phyloP scores from a whole-genome alignment of 2,329 filamentous ascomycete genomes.

The Hymenoscyphus occultus region DNA sequence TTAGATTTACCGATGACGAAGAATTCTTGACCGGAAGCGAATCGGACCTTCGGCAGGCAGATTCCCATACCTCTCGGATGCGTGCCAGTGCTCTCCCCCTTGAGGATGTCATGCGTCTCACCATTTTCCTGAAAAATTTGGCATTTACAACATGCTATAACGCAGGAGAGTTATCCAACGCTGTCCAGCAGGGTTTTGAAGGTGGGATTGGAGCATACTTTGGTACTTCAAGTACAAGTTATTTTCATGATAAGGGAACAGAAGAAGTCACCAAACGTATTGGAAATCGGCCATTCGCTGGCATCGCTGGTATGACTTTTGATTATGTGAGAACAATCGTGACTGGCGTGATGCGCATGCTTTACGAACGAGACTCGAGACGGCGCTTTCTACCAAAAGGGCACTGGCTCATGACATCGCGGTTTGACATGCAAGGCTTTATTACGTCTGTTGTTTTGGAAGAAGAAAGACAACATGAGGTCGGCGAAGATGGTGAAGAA shows the following conservation, averaged over 20 bases:
- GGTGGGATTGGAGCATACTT: conserved; percentile 47
- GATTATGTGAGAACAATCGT: conserved; percentile 76
- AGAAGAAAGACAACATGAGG: conserved; percentile 73
- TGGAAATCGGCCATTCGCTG: conserved; percentile 49
- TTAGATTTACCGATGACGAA: conserved; percentile 93
- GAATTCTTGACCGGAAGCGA: conserved; percentile 74
- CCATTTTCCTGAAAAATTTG: conserved; percentile 84
- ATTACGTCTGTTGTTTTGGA: conserved; percentile 83
- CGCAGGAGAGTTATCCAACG: conserved; percentile 59
- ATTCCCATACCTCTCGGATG: conserved; percentile 46
- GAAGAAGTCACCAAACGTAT: conserved; percentile 18
- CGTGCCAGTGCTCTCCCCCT: conserved; percentile 67
- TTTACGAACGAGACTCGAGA: conserved; percentile 91
- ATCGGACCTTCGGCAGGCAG: conserved; percentile 39
- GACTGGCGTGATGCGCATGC: conserved; percentile 76
- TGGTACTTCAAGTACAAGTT: conserved; percentile 28
- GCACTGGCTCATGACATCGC: conserved; percentile 90
- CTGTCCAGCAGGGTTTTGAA: conserved; percentile 39
- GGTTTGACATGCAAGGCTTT: conserved; percentile 86
- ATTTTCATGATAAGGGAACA: conserved; percentile 22
- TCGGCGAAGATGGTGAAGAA: conserved; percentile 58
- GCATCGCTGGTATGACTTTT: conserved; percentile 69
- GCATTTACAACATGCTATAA: conserved; percentile 88
- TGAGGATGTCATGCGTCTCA: conserved; percentile 68
- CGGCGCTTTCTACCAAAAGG: conserved; percentile 76